Evolutionary conservation across 129 eudicot species (phyloP), one percentile per base, ranked within the genome.

Genomic region (Artemisia argyi): DNA sequence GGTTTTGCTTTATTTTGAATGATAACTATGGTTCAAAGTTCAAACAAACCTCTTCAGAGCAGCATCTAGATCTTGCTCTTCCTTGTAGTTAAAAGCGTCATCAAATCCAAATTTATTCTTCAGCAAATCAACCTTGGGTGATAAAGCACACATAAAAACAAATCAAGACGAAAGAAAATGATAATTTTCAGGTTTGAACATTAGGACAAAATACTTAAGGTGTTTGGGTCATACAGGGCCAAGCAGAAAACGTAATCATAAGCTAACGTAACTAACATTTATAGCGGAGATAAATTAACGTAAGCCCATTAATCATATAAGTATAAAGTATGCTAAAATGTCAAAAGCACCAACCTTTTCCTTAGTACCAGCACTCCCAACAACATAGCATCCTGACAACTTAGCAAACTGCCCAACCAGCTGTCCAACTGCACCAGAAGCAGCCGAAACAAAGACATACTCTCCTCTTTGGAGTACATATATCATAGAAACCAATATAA

Each of bases 401-500:
- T 85, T 84, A 10, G 95, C 95, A 60, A 88, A 80, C 53, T 85
- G 90, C 4, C 95, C 90, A 48, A 85, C 89, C 59, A 88, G 87
- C 72, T 88, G 95, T 53, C 95, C 95, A 60, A 88, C 91, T 1
- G 95, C 95, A 1, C 95, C 91, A 5, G 91, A 85, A 46, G 95
- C 95, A 1, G 91, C 87, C 26, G 95, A 88, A 58, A 88, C 75
- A 32, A 56, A 88, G 6, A 88, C 86, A 30, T 56, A 51, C 57
- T 88, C 95, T 39, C 91, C 95, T 56, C 83, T 28, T 85, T 3
- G 95, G 95, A 66, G 77, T 2, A 39, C 86, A 80, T 0, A 16
- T 85, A 24, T 88, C 54, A 66, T 73, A 5, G 50, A 88, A 83
- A 30, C 95, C 95, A 66, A 22, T 77, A 76, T 88, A 88, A 39